Evolutionary conservation across 108 stramenopile genomes (phyloP).

Genomic region (Nitzschia palea): DNA sequence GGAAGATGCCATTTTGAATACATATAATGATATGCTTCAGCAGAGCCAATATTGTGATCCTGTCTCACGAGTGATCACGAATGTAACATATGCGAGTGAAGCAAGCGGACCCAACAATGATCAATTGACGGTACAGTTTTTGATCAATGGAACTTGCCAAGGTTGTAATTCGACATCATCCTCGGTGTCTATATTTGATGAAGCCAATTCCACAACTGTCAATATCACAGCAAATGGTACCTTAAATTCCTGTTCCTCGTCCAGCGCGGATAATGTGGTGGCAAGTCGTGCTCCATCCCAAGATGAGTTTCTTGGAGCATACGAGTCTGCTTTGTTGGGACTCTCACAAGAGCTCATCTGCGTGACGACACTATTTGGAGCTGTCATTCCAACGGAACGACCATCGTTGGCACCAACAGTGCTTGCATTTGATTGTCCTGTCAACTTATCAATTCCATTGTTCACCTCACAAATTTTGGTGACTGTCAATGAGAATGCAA

Average conservation of each 20-base stretch:
- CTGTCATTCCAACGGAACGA: not conserved
- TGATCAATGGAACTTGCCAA: not conserved
- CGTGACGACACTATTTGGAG: not conserved
- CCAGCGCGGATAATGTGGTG: not conserved
- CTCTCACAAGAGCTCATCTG: not conserved
- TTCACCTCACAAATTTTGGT: not conserved
- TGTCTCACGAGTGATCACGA: not conserved
- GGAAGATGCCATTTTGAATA: not conserved
- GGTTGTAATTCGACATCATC: not conserved
- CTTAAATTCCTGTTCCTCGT: not conserved
- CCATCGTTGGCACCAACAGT: not conserved
- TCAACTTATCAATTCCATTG: not conserved
- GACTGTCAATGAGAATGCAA: not conserved
- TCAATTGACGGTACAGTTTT: not conserved
- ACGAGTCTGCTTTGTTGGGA: not conserved
- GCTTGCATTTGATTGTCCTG: not conserved
- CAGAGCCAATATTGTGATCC: slow-evolving; percentile 12
- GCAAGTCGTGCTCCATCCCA: slow-evolving; percentile 6
- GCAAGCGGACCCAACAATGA: not conserved
- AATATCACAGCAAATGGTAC: not conserved
- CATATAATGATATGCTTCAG: slow-evolving; percentile 7
- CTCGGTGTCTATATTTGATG: not conserved
- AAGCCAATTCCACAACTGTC: not conserved
- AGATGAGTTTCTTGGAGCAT: not conserved
- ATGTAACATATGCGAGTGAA: not conserved